phyloP scores from a whole-genome alignment of 2,329 filamentous ascomycete species.

The Daldinia sp. region DNA sequence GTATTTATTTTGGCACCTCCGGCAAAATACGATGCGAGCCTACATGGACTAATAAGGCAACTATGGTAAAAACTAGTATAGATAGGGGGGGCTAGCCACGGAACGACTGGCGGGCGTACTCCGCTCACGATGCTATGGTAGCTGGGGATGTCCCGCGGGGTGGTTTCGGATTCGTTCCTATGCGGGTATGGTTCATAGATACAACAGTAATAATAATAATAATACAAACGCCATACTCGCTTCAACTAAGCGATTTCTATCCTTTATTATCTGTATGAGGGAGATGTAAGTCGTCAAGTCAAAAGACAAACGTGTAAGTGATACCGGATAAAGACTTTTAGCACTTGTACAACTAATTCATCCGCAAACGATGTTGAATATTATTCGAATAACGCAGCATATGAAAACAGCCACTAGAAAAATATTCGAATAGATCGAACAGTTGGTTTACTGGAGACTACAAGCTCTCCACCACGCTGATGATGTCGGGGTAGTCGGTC shows the following conservation, averaged over 20 bases:
- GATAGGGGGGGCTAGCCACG: conserved; percentile 10
- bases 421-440: not conserved
- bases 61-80: conserved; percentile 13
- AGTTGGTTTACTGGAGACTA: not conserved
- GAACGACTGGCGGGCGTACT: conserved; percentile 9
- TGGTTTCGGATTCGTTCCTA: not conserved
- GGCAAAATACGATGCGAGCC: conserved; percentile 37
- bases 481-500: conserved; percentile 24
- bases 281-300: not conserved
- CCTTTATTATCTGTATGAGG: not conserved
- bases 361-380: too few relatives aligned
- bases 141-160: conserved; percentile 10
- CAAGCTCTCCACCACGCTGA: conserved; percentile 13
- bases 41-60: conserved; percentile 12
- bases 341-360: not conserved
- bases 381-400: too few relatives aligned
- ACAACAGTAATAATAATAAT: not conserved
- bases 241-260: not conserved
- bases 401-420: too few relatives aligned
- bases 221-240: not conserved
- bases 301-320: not conserved
- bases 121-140: conserved; percentile 13
- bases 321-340: not conserved
- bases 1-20: conserved; percentile 33
- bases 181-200: too few relatives aligned